phyloP scores from a whole-genome alignment of 2,329 filamentous ascomycete genomes.

The Pleomassaria siparia region DNA sequence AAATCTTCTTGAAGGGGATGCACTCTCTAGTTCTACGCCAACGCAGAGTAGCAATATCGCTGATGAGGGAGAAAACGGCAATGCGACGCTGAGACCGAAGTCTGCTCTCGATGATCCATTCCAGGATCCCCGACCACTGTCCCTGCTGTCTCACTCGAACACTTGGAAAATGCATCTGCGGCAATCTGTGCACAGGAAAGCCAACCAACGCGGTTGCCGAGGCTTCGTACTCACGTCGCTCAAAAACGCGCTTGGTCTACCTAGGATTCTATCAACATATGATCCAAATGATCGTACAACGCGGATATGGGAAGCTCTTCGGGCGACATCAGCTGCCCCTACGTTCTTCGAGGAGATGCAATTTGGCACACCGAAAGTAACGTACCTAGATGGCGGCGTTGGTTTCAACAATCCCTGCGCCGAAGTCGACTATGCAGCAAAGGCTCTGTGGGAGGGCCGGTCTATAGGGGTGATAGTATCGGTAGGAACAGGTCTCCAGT shows the following conservation, averaged over 20 bases:
- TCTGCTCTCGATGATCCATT: conserved; percentile 18
- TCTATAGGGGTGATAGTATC: conserved; percentile 44
- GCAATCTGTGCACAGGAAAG: conserved; percentile 37
- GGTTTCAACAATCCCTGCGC: conserved; percentile 55
- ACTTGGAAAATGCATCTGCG: conserved; percentile 40
- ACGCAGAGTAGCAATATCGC: conserved; percentile 14
- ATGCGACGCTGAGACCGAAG: conserved; percentile 9
- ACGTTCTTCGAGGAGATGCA: conserved; percentile 55
- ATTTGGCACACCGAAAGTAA: conserved; percentile 50
- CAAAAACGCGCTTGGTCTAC: conserved; percentile 42
- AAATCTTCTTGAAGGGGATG: no score
- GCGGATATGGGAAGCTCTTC: conserved; percentile 53
- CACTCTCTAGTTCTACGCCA: conserved; percentile 3
- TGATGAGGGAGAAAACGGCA: conserved; percentile 12
- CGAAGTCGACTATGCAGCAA: conserved; percentile 53
- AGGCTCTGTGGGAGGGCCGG: conserved; percentile 42
- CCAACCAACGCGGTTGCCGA: conserved; percentile 37
- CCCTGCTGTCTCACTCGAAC: conserved; percentile 15
- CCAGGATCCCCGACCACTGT: no score
- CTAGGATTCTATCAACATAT: conserved; percentile 41
- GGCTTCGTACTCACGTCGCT: conserved; percentile 43
- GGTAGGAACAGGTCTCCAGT: conserved; percentile 42
- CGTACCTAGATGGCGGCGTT: conserved; percentile 54
- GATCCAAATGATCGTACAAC: conserved; percentile 44
- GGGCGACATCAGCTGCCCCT: conserved; percentile 55